Percentiles rank a stretch among this genome's conserved stretches.
Conservation (phyloP, 129 eudicot species). For the sunflower (Helianthus annuus) region HanXRQr2.0-SUNRISE NC_035448.2:8092221-8092720, state of each 20-base stretch:
- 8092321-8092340: conserved; percentile 53
- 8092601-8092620: conserved; percentile 49
- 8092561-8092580: conserved; percentile 34
- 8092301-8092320: conserved; percentile 57
- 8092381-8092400: neutral
- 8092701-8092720: conserved; percentile 51
- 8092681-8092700: conserved; percentile 45
- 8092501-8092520: conserved; percentile 61
- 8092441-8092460: conserved; percentile 72
- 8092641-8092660: conserved; percentile 52
- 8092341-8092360: conserved; percentile 65
- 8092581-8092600: conserved; percentile 35
- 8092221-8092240: conserved; percentile 53
- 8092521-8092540: conserved; percentile 46
- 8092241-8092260: conserved; percentile 71
- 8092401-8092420: neutral
- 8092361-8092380: conserved; percentile 55
- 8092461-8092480: conserved; percentile 73
- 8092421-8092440: neutral
- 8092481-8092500: conserved; percentile 73
- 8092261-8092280: conserved; percentile 65
- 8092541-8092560: conserved; percentile 53
- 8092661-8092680: conserved; percentile 56
- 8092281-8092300: conserved; percentile 63
- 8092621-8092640: conserved; percentile 52